Evolutionary conservation across 1,139 yeast genomes (phyloP).

Genomic region (Geotrichum phurueaensis): DNA sequence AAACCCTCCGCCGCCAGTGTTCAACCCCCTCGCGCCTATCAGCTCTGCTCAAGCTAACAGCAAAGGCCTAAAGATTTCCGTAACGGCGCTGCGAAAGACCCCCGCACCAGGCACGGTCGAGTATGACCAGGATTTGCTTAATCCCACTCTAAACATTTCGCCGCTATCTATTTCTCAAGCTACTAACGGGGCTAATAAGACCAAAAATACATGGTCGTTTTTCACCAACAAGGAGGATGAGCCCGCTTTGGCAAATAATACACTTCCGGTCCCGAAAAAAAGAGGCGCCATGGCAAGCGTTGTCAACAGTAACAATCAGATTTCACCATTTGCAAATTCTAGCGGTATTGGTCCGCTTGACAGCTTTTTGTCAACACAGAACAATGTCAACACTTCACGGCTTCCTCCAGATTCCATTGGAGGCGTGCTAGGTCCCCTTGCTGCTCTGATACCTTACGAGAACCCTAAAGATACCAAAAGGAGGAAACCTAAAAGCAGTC

Average conservation of each 20-base stretch:
- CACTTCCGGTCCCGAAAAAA: not conserved
- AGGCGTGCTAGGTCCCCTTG: constrained; percentile 2
- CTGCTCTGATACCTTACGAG: not conserved
- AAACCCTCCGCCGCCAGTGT: constrained; percentile 33
- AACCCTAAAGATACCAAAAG: constrained; percentile 18
- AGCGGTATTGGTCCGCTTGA: not conserved
- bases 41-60: constrained; percentile 28
- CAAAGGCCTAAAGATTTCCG: constrained; percentile 27
- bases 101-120: constrained; percentile 16
- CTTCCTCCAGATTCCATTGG: constrained; percentile 11
- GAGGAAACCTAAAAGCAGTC: constrained; percentile 32
- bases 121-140: constrained; percentile 5
- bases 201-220: not conserved
- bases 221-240: not conserved
- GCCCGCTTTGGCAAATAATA: not conserved
- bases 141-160: not conserved
- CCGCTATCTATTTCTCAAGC: not conserved
- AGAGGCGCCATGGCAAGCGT: not conserved
- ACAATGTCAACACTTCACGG: not conserved
- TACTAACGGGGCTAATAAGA: not conserved
- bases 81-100: constrained; percentile 15
- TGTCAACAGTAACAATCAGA: not conserved
- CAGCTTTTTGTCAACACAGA: not conserved
- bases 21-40: constrained; percentile 36
- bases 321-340: not conserved